Evolutionary conservation across 176 grass and related monocot species (phyloP), one percentile per base, ranked within the genome.

Genomic region (Guadua angustifolia): DNA sequence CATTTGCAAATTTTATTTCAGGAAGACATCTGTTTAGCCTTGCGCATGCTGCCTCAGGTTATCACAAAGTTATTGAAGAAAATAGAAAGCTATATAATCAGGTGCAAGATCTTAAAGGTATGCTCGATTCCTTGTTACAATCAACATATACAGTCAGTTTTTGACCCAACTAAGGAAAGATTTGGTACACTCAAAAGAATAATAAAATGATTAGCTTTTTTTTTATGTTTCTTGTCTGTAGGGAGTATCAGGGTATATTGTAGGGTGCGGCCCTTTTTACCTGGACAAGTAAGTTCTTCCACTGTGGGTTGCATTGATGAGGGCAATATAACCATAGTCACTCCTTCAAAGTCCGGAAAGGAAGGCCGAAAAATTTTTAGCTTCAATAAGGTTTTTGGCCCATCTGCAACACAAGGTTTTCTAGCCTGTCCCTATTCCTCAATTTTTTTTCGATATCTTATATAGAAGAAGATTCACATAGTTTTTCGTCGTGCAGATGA

Each of bases 41-140:
- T 83, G 83, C 93, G 70, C 83, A 95, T 92, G 87, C 96, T 75
- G 91, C 96, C 79, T 92, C 93, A 61, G 89, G 96, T 71, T 96
- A 95, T 84, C 91, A 95, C 66, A 95, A 91, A 89, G 96, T 99
- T 89, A 89, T 99, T 85, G 96, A 95, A 90, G 96, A 95, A 88
- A 99, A 99, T 77, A 90, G 93, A 74, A 99, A 89, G 83, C 50
- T 99, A 73, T 99, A 99, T 77, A 99, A 99, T 82, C 96, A 91
- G 88, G 96, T 99, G 68, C 96, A 99, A 90, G 96, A 99, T 89
- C 93, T 99, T 70, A 99, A 95, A 89, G 96, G 96, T 99, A 90
- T 47, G 64, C 38, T 73, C 6, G 13, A 15, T 63, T 32, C 60
- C 12, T 63, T 78, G 73, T 70, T 56, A 56, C n/a, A 62, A 26